Conservation (phyloP, 768 basidiomycete genomes). For the Clavaria fumosa region DNA sequence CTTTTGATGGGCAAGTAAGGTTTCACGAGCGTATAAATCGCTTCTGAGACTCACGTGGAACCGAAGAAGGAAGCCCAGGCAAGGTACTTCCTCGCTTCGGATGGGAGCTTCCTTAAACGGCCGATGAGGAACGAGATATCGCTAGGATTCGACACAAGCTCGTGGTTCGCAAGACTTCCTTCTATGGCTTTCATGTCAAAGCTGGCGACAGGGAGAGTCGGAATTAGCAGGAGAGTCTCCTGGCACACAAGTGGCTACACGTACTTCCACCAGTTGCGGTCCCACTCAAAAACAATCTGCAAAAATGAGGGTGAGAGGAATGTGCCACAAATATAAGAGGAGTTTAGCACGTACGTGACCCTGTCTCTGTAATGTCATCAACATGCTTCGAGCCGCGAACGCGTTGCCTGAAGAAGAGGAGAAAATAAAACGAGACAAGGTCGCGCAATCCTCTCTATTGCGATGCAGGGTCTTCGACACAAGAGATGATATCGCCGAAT, state of each 20-base stretch:
- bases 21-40: neutral
- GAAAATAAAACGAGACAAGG: conserved; percentile 40
- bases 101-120: conserved; percentile 43
- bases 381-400: conserved; percentile 49
- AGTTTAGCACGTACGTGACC: conserved; percentile 29
- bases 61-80: conserved; percentile 64
- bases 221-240: conserved; percentile 1
- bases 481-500: conserved; percentile 38
- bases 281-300: conserved; percentile 53
- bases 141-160: conserved; percentile 36
- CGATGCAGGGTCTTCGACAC: conserved; percentile 52
- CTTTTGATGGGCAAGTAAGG: conserved; percentile 18
- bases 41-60: conserved; percentile 41
- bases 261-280: conserved; percentile 50
- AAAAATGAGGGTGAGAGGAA: neutral
- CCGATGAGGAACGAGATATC: conserved; percentile 46
- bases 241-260: conserved; percentile 16
- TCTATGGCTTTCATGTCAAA: conserved; percentile 45
- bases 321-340: conserved; percentile 1
- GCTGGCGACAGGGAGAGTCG: conserved; percentile 16
- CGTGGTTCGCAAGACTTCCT: conserved; percentile 34
- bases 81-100: conserved; percentile 51
- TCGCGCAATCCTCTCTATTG: conserved; percentile 35
- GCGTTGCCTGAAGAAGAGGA: conserved; percentile 51
- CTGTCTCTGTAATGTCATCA: conserved; percentile 49